Percentiles rank a stretch among this genome's conserved stretches.
These are phyloP conservation scores for Collybiopsis confluens DNA, from an alignment of 768 basidiomycete species.

Conservation along the genomic window DNA sequence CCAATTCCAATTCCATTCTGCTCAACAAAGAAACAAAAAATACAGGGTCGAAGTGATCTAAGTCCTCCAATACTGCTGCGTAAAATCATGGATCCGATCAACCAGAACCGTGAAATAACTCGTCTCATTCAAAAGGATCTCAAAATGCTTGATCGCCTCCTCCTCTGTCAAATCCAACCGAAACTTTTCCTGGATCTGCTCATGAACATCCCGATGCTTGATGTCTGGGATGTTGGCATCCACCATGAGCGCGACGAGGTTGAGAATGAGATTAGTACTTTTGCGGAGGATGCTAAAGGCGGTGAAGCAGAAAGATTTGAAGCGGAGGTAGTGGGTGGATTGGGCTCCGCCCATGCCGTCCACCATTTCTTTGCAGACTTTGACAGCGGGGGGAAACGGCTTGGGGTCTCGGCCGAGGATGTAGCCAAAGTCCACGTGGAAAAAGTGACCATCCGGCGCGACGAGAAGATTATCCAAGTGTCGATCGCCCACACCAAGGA, in stretches of 20 bases:
- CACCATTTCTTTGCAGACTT: slow-evolving; percentile 99
- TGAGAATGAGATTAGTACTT: slow-evolving; percentile 94
- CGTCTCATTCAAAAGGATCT: slow-evolving; percentile 88
- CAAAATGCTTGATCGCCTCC: slow-evolving; percentile 96
- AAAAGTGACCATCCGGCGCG: slow-evolving; percentile 95
- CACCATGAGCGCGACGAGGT: slow-evolving; percentile 94
- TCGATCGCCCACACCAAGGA: slow-evolving; percentile 95
- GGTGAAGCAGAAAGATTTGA: slow-evolving; percentile 97
- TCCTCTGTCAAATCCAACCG: slow-evolving; percentile 91
- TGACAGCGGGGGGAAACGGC: slow-evolving; percentile 95
- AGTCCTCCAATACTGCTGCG: slow-evolving; percentile 79
- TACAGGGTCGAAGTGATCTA: slow-evolving; percentile 22
- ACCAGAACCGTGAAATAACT: slow-evolving; percentile 90
- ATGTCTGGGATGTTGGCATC: slow-evolving; percentile 98
- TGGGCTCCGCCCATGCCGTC: slow-evolving; percentile 98
- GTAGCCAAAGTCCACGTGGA: slow-evolving; percentile 99
- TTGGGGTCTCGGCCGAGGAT: slow-evolving; percentile 97
- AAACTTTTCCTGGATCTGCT: slow-evolving; percentile 96
- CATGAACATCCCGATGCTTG: slow-evolving; percentile 78
- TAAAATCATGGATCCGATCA: slow-evolving; percentile 89
- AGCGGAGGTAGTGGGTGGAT: slow-evolving; percentile 92
- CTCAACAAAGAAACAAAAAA: too few species aligned
- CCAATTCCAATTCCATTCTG: too few species aligned
- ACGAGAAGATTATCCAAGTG: slow-evolving; percentile 94
- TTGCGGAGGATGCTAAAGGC: slow-evolving; percentile 95